Base-by-base conservation (phyloP, 2,329 filamentous ascomycete genomes). In the Rhytidhysteron rufulum region DNA sequence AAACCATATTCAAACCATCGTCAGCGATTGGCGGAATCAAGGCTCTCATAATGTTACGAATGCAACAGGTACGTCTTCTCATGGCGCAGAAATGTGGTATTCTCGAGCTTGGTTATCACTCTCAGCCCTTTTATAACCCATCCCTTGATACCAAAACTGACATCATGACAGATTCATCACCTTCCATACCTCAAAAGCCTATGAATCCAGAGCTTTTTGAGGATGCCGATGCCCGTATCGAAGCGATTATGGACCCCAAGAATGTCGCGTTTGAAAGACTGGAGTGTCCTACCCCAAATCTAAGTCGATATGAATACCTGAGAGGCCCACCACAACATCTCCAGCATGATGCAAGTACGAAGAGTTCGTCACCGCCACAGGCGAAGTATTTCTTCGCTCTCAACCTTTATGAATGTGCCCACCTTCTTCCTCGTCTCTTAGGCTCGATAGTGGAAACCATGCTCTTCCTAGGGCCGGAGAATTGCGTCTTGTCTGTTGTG, bases 401-500 rank as follows among this genome's bases (percentile, higher is more conserved):
- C 22, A 65, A 78, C 45, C 55, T 78, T 13, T 65, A 68, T 16
- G 51, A 77, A 36, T 62, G 62, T 31, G 45, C 65, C 4, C 33
- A 45, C 0, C 47, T 78, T 5, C 65, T 78, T 3, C 69, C 73
- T 0, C 68, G 72, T 0, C 60, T 78, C 1, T 48, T 79, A 7
- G 71, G 73, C 1, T 73, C 70, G 25, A 60, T 78, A 10, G 42
- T 78, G 16, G 69, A 77, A 43, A 62, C 57, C 2, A 64, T 73
- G 5, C 60, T 55, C 1, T 74, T 73, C 49, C 60, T 79, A 0
- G 73, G 75, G 0, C 66, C 71, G 0, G 41, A 66, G 11, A 58
- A 61, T 34, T 78, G 73, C 45, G 70, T 67, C 0, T 52, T 79
- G 1, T 77, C 73, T 1, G 69, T 79, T 18, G 62, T 78, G n/a